phyloP scores from a whole-genome alignment of 805 yeast species.

The Sugiyamaella boreocaroliniensis region DNA sequence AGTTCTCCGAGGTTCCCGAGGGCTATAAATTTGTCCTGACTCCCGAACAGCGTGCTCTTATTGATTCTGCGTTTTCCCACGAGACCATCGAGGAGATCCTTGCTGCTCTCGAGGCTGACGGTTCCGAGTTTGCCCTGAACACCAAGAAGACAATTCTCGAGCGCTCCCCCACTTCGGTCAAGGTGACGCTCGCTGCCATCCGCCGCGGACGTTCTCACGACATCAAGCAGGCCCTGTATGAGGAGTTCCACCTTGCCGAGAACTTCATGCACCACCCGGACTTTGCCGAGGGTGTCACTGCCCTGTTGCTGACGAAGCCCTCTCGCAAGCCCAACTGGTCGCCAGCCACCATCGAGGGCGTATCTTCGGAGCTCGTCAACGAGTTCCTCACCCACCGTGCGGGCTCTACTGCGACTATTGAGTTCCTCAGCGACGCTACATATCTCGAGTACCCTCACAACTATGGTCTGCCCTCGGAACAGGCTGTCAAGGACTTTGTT shows the following conservation, averaged over 20 bases:
- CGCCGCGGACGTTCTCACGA: constrained; percentile 52
- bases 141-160: constrained; percentile 50
- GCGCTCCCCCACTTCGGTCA: constrained; percentile 75
- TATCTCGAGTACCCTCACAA: constrained; percentile 54
- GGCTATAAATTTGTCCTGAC: constrained; percentile 54
- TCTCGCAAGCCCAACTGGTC: constrained; percentile 45
- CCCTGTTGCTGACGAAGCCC: constrained; percentile 48
- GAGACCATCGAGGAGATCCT: constrained; percentile 48
- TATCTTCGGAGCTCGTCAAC: constrained; percentile 26
- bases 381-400: constrained; percentile 21
- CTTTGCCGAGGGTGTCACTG: constrained; percentile 48
- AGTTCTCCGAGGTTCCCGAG: constrained; percentile 63
- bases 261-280: constrained; percentile 55
- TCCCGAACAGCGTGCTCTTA: constrained; percentile 49
- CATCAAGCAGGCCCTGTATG: constrained; percentile 58
- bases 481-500: constrained; percentile 56
- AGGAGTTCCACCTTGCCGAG: constrained; percentile 71
- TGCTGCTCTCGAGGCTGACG: constrained; percentile 45
- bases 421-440: constrained; percentile 28
- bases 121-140: constrained; percentile 57
- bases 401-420: constrained; percentile 28
- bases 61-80: constrained; percentile 62
- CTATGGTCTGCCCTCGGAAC: constrained; percentile 76
- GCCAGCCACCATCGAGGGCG: constrained; percentile 39
- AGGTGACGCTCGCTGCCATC: constrained; percentile 63